phyloP scores from a whole-genome alignment of 2,329 filamentous ascomycete species.

The Exophiala calicioides region DNA sequence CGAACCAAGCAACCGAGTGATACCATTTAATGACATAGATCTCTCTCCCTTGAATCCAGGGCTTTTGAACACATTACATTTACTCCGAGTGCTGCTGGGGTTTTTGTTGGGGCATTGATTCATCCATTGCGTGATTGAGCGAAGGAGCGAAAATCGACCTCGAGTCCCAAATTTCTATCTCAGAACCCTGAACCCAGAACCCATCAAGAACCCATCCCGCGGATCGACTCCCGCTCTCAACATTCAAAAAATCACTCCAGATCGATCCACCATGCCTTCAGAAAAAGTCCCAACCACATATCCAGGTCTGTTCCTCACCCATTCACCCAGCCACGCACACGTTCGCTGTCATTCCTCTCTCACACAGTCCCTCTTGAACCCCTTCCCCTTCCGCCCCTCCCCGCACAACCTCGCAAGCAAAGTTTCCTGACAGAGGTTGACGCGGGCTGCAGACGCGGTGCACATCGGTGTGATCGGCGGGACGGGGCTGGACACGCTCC shows the following conservation, averaged over 20 bases:
- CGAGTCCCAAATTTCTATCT: no score
- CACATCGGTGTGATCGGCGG: conserved; percentile 90
- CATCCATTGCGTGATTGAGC: not conserved
- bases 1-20: not conserved
- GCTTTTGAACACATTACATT: not conserved
- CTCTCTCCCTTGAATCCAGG: not conserved
- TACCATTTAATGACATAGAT: not conserved
- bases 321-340: not conserved
- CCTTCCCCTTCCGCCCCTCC: conserved; percentile 2
- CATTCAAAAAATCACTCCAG: conserved; percentile 1
- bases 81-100: not conserved
- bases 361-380: not conserved
- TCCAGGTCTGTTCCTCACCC: conserved; percentile 13
- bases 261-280: conserved; percentile 8
- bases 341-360: not conserved
- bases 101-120: not conserved
- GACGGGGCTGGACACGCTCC: conserved; percentile 85
- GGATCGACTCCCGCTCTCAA: not conserved
- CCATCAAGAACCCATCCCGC: not conserved
- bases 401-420: no score
- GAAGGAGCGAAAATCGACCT: no score
- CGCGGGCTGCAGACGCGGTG: conserved; percentile 60
- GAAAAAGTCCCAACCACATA: conserved; percentile 20
- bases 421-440: not conserved
- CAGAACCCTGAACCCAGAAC: not conserved